Evolutionary conservation across 805 yeast genomes (phyloP).

Genomic region (Metschnikowia cerradonensis): DNA sequence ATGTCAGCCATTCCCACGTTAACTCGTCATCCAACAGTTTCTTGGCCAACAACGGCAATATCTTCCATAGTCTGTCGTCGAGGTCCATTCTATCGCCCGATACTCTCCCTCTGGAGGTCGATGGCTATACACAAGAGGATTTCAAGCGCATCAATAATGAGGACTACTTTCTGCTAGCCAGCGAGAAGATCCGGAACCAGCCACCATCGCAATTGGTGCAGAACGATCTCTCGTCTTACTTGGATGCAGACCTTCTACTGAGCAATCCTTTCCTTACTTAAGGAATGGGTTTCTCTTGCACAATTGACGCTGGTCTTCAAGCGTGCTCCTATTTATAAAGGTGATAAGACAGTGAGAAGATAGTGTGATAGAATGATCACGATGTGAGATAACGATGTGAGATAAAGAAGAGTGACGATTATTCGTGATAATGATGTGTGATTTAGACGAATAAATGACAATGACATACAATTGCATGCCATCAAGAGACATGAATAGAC

Average conservation of each 20-base stretch:
- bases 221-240: background rate
- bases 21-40: background rate
- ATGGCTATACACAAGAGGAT: background rate
- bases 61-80: conserved; percentile 4
- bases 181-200: conserved; percentile 3
- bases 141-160: background rate
- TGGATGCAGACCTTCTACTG: conserved; percentile 6
- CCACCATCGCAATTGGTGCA: conserved; percentile 7
- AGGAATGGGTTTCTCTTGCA: background rate
- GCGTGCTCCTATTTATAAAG: background rate
- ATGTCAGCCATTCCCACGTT: background rate
- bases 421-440: no score
- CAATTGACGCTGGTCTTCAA: background rate
- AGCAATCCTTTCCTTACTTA: conserved; percentile 1
- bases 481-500: no score
- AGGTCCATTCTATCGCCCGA: background rate
- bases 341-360: no score
- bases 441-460: no score
- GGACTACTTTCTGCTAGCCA: conserved; percentile 1
- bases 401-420: no score
- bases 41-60: conserved; percentile 6
- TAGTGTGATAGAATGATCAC: no score
- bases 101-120: background rate
- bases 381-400: no score
- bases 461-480: no score